Conservation (phyloP, 164 flowering plant species). For the Platanus orientalis region DNA sequence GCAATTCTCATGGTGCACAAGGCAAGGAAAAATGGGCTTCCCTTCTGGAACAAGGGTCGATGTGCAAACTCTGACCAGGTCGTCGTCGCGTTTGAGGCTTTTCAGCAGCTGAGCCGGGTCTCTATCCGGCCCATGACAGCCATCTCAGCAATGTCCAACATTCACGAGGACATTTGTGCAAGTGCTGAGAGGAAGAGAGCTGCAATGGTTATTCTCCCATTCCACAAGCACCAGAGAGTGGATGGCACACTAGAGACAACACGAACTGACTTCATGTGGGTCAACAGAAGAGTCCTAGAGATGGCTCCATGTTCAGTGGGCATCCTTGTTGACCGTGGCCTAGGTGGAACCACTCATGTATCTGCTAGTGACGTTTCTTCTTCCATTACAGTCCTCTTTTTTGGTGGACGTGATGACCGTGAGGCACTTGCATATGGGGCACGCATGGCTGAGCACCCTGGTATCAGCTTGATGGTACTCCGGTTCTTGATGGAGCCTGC, state of each 20-base stretch:
- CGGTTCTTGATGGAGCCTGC: constrained; percentile 1
- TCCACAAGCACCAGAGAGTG: constrained; percentile 27
- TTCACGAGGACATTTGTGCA: constrained; percentile 67
- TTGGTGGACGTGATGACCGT: constrained; percentile 62
- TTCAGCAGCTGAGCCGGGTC: constrained; percentile 49
- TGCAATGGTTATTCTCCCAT: constrained; percentile 28
- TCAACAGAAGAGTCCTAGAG: constrained; percentile 42
- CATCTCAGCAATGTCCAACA: constrained; percentile 41
- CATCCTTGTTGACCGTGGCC: constrained; percentile 54
- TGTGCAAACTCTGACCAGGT: constrained; percentile 28
- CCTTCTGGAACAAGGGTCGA: constrained; percentile 53
- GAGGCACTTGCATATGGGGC: constrained; percentile 58
- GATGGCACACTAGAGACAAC: constrained; percentile 25
- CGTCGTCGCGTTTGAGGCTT: constrained; percentile 62
- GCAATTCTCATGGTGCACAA: constrained; percentile 71
- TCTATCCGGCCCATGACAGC: constrained; percentile 55
- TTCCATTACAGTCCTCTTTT: constrained; percentile 38
- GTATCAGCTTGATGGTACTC: constrained; percentile 30
- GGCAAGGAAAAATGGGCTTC: constrained; percentile 62
- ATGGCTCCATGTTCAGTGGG: constrained; percentile 60
- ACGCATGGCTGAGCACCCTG: constrained; percentile 78
- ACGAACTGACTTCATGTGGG: constrained; percentile 18
- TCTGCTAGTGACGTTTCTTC: constrained; percentile 41
- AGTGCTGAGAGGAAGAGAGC: constrained; percentile 48
- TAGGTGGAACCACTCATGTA: constrained; percentile 50